Conservation (phyloP, 208 protist species). For the Acanthamoeba culbertsoni region DNA sequence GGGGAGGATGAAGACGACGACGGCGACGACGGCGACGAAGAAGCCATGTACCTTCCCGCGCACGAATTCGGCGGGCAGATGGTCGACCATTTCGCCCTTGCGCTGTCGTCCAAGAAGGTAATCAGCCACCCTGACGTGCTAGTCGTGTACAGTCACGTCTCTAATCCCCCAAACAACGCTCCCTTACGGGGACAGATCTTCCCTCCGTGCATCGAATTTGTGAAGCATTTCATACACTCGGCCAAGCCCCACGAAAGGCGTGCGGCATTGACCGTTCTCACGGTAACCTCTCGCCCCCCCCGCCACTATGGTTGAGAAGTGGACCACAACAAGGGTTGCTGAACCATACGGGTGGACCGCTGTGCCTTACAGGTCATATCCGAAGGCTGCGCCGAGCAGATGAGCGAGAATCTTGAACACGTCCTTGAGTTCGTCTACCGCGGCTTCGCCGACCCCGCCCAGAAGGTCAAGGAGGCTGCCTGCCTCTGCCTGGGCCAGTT, state of each 20-base stretch:
- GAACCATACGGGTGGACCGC: not conserved
- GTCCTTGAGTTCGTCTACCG: constrained; percentile 40
- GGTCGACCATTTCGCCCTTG: constrained; percentile 40
- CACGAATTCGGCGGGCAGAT: constrained; percentile 34
- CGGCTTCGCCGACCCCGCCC: not conserved
- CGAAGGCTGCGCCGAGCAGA: constrained; percentile 20
- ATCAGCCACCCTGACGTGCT: too few species aligned
- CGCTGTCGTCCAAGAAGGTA: constrained; percentile 37
- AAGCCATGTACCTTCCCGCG: constrained; percentile 28
- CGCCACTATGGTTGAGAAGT: not conserved
- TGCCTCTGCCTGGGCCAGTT: constrained; percentile 49
- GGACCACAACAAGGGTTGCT: not conserved
- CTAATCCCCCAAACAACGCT: not conserved
- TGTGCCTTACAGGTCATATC: constrained; percentile 11
- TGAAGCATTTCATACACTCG: constrained; percentile 28
- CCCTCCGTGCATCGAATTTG: constrained; percentile 23
- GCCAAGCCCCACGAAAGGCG: not conserved
- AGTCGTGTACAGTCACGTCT: too few species aligned
- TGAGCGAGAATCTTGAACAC: constrained; percentile 23
- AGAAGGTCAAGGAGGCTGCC: constrained; percentile 47
- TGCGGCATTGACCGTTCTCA: not conserved
- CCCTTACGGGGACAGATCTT: not conserved
- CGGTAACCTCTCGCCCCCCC: not conserved
- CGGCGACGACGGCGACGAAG: constrained; percentile 16
- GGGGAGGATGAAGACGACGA: constrained; percentile 45